A percentile compares a stretch with the other conserved stretches of the same genome.
Conservation (phyloP, 805 yeast species). For the Candida sphagnicola region DNA sequence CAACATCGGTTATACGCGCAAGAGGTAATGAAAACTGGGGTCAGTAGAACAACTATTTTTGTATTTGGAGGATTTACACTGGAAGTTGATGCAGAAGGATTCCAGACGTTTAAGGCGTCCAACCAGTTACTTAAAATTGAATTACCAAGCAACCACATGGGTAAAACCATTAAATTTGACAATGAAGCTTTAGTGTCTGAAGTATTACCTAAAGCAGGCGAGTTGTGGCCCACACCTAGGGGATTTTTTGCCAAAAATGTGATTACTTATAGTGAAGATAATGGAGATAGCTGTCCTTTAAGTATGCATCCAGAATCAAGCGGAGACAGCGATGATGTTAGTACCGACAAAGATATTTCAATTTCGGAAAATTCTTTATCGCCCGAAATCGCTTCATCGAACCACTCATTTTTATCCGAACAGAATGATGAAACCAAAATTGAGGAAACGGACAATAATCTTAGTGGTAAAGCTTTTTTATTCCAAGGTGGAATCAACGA, state of each 20-base stretch:
- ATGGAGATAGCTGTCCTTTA: constrained; percentile 15
- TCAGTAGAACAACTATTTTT: constrained; percentile 24
- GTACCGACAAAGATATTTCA: neutral
- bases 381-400: neutral
- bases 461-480: constrained; percentile 26
- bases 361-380: neutral
- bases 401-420: constrained; percentile 2
- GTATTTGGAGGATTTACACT: constrained; percentile 37
- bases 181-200: constrained; percentile 14
- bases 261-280: constrained; percentile 17
- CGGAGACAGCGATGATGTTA: constrained; percentile 1
- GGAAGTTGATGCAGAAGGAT: constrained; percentile 10
- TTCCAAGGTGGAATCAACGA: constrained; percentile 41
- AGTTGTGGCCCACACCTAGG: constrained; percentile 31
- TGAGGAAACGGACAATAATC: constrained; percentile 13
- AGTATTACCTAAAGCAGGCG: constrained; percentile 8
- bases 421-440: neutral
- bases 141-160: constrained; percentile 20
- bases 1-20: constrained; percentile 13
- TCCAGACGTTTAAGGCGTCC: constrained; percentile 23
- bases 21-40: constrained; percentile 12
- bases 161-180: constrained; percentile 6
- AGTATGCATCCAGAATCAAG: too few species aligned
- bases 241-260: constrained; percentile 36
- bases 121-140: constrained; percentile 34